phyloP scores from a whole-genome alignment of 805 yeast genomes.

The Candida yuanshanica region DNA sequence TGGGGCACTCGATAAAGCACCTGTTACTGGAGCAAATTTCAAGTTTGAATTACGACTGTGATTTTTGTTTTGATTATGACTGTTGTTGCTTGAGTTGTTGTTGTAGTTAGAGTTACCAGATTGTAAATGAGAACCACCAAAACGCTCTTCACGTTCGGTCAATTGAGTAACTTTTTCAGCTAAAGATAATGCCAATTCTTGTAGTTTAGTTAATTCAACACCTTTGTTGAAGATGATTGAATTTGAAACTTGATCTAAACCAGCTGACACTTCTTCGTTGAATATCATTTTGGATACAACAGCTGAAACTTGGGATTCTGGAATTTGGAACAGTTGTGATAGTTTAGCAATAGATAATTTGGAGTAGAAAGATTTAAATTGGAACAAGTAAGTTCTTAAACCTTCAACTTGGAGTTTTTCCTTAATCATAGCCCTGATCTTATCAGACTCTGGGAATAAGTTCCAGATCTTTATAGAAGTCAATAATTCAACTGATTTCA shows the following conservation, averaged over 20 bases:
- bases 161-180: conserved; percentile 75
- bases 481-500: conserved; percentile 63
- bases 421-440: conserved; percentile 64
- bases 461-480: conserved; percentile 81
- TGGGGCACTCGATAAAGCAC: conserved; percentile 29
- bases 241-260: conserved; percentile 59
- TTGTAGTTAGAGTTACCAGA: conserved; percentile 22
- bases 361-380: conserved; percentile 70
- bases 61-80: conserved; percentile 22
- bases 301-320: conserved; percentile 48
- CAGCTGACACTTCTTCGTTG: conserved; percentile 70
- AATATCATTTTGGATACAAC: conserved; percentile 72
- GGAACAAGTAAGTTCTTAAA: conserved; percentile 85
- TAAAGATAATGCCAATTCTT: conserved; percentile 79
- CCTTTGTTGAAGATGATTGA: conserved; percentile 67
- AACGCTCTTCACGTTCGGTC: conserved; percentile 79
- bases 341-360: conserved; percentile 67
- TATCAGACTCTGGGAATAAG: conserved; percentile 63
- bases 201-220: conserved; percentile 77
- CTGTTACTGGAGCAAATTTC: conserved; percentile 28
- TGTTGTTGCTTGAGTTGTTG: conserved; percentile 14
- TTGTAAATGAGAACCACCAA: conserved; percentile 57
- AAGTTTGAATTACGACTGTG: conserved; percentile 24
- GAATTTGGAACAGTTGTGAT: conserved; percentile 60
- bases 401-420: conserved; percentile 85